Evolutionary conservation across 2,329 filamentous ascomycete genomes (phyloP), one percentile per base, ranked within the genome.

Genomic region (Botryotinia calthae): DNA sequence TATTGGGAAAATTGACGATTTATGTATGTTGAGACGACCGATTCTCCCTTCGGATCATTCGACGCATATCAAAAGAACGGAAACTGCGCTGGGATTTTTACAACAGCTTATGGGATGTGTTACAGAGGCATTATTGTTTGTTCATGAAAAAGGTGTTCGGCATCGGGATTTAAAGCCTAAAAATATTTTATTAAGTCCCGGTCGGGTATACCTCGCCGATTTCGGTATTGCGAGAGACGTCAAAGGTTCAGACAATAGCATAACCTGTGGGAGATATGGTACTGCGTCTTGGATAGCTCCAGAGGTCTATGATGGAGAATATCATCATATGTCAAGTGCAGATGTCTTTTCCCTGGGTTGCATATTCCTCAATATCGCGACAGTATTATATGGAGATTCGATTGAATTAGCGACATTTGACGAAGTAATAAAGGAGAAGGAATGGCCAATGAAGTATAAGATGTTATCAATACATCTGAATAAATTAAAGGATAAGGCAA

Each of bases 151-250:
- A 65, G 79, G 82, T 28, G 82, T 86, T 20, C 81, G 85, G 34
- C 84, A 86, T 75, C 81, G 84, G 7, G 84, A 86, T 70, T 82
- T 86, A 51, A 86, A 86, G 73, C 85, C 85, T 2, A 82, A 82
- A 51, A 86, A 86, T 70, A 85, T 86, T 68, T 80, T 86, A 3
- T 79, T 86, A 12, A 83, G 82, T 72, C 81, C 84, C 1, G 82
- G 82, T 9, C 81, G 83, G 14, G 84, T 86, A 14, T 86, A 86
- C 73, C 79, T 86, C 22, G 83, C 84, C 34, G 85, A 86, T 76
- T 86, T 86, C 79, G 85, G 84, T 51, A 85, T 86, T 37, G 84
- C 85, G 20, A 80, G 82, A 69, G 84, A 86, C 66, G 84, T 86
- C 22, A 82, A 82, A 66, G 82, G 82, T 59, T 81, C 82, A 37